Conservation (phyloP, 345 rosid genomes). For the Populus deltoides region DNA sequence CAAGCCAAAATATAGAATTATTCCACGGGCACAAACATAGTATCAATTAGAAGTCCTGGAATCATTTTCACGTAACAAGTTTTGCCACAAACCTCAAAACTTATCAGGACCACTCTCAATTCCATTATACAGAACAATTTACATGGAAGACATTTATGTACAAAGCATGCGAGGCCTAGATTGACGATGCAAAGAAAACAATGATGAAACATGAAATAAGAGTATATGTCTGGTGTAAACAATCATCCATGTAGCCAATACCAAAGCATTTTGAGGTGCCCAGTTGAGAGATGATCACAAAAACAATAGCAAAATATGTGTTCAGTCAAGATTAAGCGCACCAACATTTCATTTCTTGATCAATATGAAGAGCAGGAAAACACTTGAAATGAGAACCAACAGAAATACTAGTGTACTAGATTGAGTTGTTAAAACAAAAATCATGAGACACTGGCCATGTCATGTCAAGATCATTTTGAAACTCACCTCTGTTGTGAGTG, state of each 20-base stretch:
- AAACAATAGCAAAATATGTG: not conserved
- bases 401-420: too few relatives aligned
- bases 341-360: not conserved
- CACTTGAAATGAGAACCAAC: too few relatives aligned
- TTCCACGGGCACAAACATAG: not conserved
- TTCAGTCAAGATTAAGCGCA: not conserved
- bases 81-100: not conserved
- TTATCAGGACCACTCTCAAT: not conserved
- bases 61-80: not conserved
- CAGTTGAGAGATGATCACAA: slow-evolving; percentile 1
- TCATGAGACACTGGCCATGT: too few relatives aligned
- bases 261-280: not conserved
- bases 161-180: not conserved
- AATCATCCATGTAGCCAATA: not conserved
- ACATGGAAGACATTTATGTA: not conserved
- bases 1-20: not conserved
- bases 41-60: not conserved
- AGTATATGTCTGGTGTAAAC: not conserved
- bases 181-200: not conserved
- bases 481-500: too few relatives aligned
- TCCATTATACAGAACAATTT: not conserved
- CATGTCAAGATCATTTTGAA: too few relatives aligned
- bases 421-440: too few relatives aligned
- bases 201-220: not conserved
- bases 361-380: not conserved